These are phyloP conservation scores for Butyriboletus loyo DNA, from an alignment of 768 basidiomycete genomes.

Conservation along the genomic window DNA sequence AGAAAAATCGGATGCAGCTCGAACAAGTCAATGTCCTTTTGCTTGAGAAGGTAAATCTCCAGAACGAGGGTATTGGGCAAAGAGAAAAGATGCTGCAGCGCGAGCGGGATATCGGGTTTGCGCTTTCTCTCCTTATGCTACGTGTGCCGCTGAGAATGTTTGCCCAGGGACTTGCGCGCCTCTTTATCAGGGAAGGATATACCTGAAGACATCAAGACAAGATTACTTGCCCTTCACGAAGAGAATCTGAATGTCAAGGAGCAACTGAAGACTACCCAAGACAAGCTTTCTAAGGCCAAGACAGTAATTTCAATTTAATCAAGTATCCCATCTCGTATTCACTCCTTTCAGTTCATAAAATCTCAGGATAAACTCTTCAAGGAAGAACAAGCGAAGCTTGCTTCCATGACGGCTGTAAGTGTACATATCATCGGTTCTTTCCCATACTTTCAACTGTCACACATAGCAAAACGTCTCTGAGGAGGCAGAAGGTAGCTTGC, in stretches of 20 bases:
- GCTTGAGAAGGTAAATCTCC: slow-evolving; percentile 87
- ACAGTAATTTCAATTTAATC: slow-evolving; percentile 39
- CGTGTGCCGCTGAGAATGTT: neutral
- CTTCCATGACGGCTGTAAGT: slow-evolving; percentile 45
- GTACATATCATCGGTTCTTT: slow-evolving; percentile 1
- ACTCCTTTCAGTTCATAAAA: slow-evolving; percentile 75
- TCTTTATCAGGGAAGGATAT: slow-evolving; percentile 74
- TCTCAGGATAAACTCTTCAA: slow-evolving; percentile 87
- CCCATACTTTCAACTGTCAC: slow-evolving; percentile 3
- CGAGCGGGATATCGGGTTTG: slow-evolving; percentile 81
- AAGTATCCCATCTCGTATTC: neutral
- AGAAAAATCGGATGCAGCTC: slow-evolving; percentile 88
- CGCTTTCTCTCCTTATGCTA: slow-evolving; percentile 6
- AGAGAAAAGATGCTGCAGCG: slow-evolving; percentile 83
- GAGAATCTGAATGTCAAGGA: slow-evolving; percentile 72
- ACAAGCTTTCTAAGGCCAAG: slow-evolving; percentile 79
- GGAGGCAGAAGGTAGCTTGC: slow-evolving; percentile 67
- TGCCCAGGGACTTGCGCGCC: slow-evolving; percentile 69
- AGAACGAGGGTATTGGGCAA: slow-evolving; percentile 87
- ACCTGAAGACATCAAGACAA: slow-evolving; percentile 78
- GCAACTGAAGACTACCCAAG: slow-evolving; percentile 63
- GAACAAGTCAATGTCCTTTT: slow-evolving; percentile 85
- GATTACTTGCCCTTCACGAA: slow-evolving; percentile 71
- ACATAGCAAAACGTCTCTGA: slow-evolving; percentile 52
- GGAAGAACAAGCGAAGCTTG: slow-evolving; percentile 67